Evolutionary conservation across 2,329 filamentous ascomycete genomes (phyloP), one percentile per base, ranked within the genome.

Genomic region (Thermothelomyces thermophilus): DNA sequence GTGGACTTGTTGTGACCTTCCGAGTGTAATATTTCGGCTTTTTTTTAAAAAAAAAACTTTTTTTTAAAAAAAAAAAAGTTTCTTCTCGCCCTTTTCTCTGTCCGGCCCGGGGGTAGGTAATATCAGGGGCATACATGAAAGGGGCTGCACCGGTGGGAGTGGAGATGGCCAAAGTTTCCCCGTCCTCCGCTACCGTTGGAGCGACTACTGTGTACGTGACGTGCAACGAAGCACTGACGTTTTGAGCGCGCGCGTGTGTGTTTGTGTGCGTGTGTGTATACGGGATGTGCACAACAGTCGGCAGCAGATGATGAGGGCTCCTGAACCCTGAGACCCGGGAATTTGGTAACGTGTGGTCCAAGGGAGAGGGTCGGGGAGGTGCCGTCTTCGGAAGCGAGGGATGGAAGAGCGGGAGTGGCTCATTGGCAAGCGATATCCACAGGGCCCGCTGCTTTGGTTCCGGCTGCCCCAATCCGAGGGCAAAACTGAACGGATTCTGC

Each of bases 261-360:
- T 14, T 14, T 31, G 9, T 9, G 30, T 9, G 30, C 9, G 14
- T 14, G 14, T 10, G 30, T 31, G 9, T 14, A 24, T 5, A 36
- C 40, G 36, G 19, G 16, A 30, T 13, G 39, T 16, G 14, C 19
- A 16, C 28, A 35, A 31, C 22, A 16, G 39, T 6, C 10, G 22
- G 7, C 8, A 4, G 20, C 10, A 28, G 34, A 19, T 24, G 17
- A 19, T 6, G 19, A 37, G 26, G 34, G 26, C 35, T 41, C 34
- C 35, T 36, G 10, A 26, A 47, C 24, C 26, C 35, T 44, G 41
- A 39, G 36, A 47, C 51, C 54, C 54, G 54, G 43, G 54, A 30
- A 43, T 50, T 46, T 54, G 54, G 54, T 50, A 56, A 42, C 44
- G 48, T 43, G 40, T 48, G 47, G 37, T 42, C 34, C 42, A 42